phyloP scores from a whole-genome alignment of 176 grass and related monocot species.

The Aegilops tauschii region DNA sequence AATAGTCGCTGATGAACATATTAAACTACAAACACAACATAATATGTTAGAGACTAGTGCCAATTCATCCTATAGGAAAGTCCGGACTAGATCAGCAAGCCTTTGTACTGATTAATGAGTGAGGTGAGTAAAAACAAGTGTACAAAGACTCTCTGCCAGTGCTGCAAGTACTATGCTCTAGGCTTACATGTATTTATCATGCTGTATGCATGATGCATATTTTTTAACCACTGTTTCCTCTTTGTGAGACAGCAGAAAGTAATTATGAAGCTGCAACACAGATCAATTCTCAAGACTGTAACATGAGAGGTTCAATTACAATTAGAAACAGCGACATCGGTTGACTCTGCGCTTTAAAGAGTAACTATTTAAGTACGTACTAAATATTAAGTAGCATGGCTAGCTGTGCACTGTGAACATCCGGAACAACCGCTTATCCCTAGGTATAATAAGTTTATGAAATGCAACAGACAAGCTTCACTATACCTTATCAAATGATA shows the following conservation, averaged over 20 bases:
- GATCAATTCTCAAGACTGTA: neutral
- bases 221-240: neutral
- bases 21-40: neutral
- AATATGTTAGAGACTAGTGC: slow-evolving; percentile 14
- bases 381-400: neutral
- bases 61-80: neutral
- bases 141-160: neutral
- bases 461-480: slow-evolving; percentile 10
- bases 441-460: neutral
- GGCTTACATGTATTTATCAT: neutral
- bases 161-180: neutral
- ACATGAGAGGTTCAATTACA: slow-evolving; percentile 6
- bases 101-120: slow-evolving; percentile 5
- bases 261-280: slow-evolving; percentile 10
- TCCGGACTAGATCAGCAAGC: slow-evolving; percentile 1
- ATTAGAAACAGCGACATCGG: neutral
- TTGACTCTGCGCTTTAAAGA: slow-evolving; percentile 9
- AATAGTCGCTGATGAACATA: neutral
- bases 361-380: neutral
- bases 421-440: neutral
- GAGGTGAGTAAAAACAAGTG: slow-evolving; percentile 2
- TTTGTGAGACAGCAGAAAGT: slow-evolving; percentile 1
- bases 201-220: neutral
- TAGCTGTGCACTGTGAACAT: neutral
- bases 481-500: slow-evolving; percentile 91